phyloP scores from a whole-genome alignment of 441 rosid genomes.

The Erysimum cheiri region DNA sequence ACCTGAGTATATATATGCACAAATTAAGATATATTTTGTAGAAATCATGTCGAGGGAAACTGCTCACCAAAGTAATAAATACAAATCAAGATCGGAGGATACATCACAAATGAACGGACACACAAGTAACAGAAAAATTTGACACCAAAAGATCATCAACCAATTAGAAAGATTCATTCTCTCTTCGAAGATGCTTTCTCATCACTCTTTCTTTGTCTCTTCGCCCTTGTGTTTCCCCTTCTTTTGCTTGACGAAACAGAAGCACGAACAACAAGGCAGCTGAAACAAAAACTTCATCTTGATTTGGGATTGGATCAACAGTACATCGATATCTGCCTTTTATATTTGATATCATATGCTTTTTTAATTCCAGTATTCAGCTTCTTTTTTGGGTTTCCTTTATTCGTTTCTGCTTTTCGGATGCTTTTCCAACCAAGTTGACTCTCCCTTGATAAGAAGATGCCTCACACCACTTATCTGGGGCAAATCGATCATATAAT shows the following conservation, averaged over 20 bases:
- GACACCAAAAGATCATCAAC: conserved; percentile 25
- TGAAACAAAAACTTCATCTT: conserved; percentile 71
- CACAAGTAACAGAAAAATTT: conserved; percentile 30
- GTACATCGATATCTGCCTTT: conserved; percentile 25
- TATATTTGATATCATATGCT: conserved; percentile 12
- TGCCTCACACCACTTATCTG: conserved; percentile 29
- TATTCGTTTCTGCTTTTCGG: conserved; percentile 43
- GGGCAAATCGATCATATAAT: background rate
- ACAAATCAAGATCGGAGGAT: conserved; percentile 1
- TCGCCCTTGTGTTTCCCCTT: conserved; percentile 55
- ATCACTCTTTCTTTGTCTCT: conserved; percentile 43
- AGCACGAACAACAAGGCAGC: conserved; percentile 76
- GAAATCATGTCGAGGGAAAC: background rate
- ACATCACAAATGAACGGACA: conserved; percentile 14
- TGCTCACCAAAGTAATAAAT: background rate
- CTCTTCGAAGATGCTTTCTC: background rate
- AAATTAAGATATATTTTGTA: background rate
- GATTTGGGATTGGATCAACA: conserved; percentile 18
- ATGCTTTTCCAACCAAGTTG: conserved; percentile 45
- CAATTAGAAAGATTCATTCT: conserved; percentile 9
- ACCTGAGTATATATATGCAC: background rate
- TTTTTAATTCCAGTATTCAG: background rate
- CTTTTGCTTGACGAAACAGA: conserved; percentile 74
- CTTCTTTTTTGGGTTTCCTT: conserved; percentile 15
- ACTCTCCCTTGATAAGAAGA: conserved; percentile 46